Evolutionary conservation across 2,329 filamentous ascomycete species (phyloP), one percentile per base, ranked within the genome.

Genomic region (Paraconiothyrium brasiliense): DNA sequence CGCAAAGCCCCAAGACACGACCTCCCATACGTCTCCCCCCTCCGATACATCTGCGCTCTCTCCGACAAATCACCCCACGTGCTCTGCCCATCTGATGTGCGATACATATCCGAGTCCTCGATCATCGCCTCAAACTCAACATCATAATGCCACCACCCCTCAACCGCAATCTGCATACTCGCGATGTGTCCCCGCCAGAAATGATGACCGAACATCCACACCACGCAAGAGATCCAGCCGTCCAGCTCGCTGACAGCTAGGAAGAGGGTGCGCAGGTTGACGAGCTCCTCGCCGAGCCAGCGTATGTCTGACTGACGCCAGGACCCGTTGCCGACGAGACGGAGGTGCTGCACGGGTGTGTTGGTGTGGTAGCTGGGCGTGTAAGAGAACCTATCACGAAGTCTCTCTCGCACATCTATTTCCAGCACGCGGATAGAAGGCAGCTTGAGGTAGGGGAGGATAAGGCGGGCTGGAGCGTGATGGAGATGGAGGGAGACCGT

Each of bases 401-500:
- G 27, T 8, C 5, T 22, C 7, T 4, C 14, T 22, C 50, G 50
- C 54, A 56, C 32, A 34, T 56, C 54, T 11, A 56, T 10, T 24
- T 47, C 54, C 24, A 56, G 27, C 54, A 14, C 24, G 13, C 32
- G 7, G 22, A 56, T 13, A 22, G 41, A 34, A 14, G 41, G 9
- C 14, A 56, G 41, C 41, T 13, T 34, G 5, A 56, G 27, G 20
- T 34, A 56, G 7, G 54, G 41, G n/a, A 56, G 22, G 14, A 48
- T 11, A 9, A 4, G 20, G 13, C 14, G 27, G 13, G 30, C 54
- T 4, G 54, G 54, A 10, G 13, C 3, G 11, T 43, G n/a, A 4
- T 34, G 9, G 7, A 54, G 16, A 30, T 41, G 32, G 3, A 54
- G 34, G 11, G 34, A 54, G 11, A 54, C n/a, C 3, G 16, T 14